Base-by-base conservation (phyloP, 2,329 filamentous ascomycete species). In the Cercospora sp. region DNA sequence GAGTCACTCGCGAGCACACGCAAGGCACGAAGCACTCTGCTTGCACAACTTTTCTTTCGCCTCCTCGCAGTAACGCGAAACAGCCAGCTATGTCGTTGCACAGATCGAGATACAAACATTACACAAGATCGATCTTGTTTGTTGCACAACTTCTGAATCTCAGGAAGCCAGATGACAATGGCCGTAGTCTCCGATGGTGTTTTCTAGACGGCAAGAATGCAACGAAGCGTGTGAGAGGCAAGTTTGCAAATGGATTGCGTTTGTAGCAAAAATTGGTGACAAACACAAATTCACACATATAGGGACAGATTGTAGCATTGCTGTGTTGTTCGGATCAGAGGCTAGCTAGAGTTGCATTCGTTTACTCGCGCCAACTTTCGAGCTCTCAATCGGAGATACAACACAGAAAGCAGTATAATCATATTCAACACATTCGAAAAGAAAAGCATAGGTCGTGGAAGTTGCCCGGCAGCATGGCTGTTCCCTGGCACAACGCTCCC, bases 401-500 rank as follows among this genome's bases (percentile, higher is more conserved):
- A 51, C 10, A 53, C 48, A 5, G 48, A 12, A 5, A 28, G 12
- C 4, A n/a, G 7, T 33, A 8, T n/a, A 10, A 16, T 59, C 30
- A 5, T 1, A 31, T 6, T 18, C 55, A 7, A 33, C 3, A 59
- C 28, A 31, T 18, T 57, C 20, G 30, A 31, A 58, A 3, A 30
- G 30, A 16, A 13, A 13, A 55, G 23, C 48, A 3, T 2, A 13
- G 1, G 20, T 55, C 12, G 23, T 28, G 1, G 20, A 7, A 12
- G 0, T 3, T n/a, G 13, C 8, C 48, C 7, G 3, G 1, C 48
- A 55, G 7, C 51, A 72, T 73, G 72, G 72, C 70, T 48, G 30
- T 65, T 58, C 60, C 62, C 48, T 70, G 51, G 57, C 70, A 73
- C 57, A 67, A 65, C 12, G 45, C 61, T 7, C 69, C 68, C 10